These are phyloP conservation scores for Kuraishia molischiana DNA, from an alignment of 805 yeast species.

Conservation along the genomic window DNA sequence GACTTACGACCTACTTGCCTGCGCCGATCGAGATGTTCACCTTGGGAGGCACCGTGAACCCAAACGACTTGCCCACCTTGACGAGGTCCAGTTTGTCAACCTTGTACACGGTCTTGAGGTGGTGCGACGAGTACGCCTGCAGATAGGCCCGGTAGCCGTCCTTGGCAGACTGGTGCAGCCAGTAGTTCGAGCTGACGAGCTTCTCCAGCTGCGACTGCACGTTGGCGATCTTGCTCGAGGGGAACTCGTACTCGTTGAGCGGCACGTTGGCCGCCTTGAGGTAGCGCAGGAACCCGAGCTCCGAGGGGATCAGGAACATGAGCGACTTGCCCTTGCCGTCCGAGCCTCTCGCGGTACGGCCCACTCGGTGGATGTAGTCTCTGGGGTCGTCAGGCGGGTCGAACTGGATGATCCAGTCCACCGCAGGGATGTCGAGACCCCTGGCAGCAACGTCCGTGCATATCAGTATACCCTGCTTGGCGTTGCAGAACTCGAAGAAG, in stretches of 20 bases:
- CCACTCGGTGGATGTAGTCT: conserved; percentile 97
- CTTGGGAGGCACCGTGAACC: conserved; percentile 92
- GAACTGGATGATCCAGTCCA: conserved; percentile 98
- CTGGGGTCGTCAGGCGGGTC: conserved; percentile 99
- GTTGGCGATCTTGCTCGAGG: conserved; percentile 87
- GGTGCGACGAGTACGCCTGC: conserved; percentile 97
- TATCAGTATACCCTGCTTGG: conserved; percentile 83
- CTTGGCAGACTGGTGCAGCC: conserved; percentile 91
- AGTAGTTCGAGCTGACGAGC: conserved; percentile 82
- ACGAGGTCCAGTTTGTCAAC: conserved; percentile 90
- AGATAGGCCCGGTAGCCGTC: conserved; percentile 96
- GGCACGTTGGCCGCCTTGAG: conserved; percentile 97
- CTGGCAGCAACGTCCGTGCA: conserved; percentile 99
- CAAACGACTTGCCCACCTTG: conserved; percentile 92
- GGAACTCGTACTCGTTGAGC: conserved; percentile 94
- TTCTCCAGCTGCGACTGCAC: conserved; percentile 92
- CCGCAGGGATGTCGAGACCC: conserved; percentile 97
- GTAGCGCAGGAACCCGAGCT: conserved; percentile 89
- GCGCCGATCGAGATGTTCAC: conserved; percentile 95
- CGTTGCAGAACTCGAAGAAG: conserved; percentile 95
- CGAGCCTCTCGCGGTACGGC: conserved; percentile 95
- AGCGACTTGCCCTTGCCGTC: conserved; percentile 86
- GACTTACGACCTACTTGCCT: conserved; percentile 44
- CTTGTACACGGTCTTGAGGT: conserved; percentile 91
- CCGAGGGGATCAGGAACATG: conserved; percentile 92